Percentiles rank a stretch among this genome's conserved stretches.
Conservation (phyloP, 1,284 basidiomycete species). For the Puccinia horiana region DNA sequence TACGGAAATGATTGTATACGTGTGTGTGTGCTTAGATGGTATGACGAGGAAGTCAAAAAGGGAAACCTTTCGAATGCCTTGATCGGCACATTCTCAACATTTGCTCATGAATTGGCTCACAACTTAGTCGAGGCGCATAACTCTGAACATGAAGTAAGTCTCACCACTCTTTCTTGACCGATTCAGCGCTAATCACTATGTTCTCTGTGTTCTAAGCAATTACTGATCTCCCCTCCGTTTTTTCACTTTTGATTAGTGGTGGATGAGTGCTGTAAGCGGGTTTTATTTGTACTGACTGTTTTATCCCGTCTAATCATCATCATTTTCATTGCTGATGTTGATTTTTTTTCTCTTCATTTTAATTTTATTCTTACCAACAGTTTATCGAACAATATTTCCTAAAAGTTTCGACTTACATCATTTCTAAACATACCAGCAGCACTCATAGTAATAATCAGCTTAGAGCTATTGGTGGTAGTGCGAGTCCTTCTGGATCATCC, state of each 20-base stretch:
- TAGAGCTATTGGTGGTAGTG: not conserved
- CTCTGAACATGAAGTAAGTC: constrained; percentile 46
- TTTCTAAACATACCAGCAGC: not conserved
- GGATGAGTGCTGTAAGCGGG: constrained; percentile 47
- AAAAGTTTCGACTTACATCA: constrained; percentile 27
- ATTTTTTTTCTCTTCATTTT: not conserved
- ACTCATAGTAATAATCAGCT: not conserved
- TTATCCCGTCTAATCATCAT: not conserved
- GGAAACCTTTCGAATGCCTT: constrained; percentile 47
- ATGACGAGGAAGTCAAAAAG: constrained; percentile 48
- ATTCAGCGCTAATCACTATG: not conserved
- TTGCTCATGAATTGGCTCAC: constrained; percentile 49
- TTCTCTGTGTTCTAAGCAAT: not conserved
- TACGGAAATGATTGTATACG: not conserved
- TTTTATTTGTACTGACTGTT: not conserved
- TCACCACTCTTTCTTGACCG: not conserved
- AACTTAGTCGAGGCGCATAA: constrained; percentile 49
- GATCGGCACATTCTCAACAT: constrained; percentile 48
- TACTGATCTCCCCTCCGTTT: not conserved
- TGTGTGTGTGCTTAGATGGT: constrained; percentile 34
- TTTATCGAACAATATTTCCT: constrained; percentile 50
- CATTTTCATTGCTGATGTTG: not conserved
- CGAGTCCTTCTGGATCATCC: not conserved
- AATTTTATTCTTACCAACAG: not conserved
- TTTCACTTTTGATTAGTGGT: constrained; percentile 27